Evolutionary conservation across 176 grass and related monocot species (phyloP).

Genomic region (Calamus simplicifolius): DNA sequence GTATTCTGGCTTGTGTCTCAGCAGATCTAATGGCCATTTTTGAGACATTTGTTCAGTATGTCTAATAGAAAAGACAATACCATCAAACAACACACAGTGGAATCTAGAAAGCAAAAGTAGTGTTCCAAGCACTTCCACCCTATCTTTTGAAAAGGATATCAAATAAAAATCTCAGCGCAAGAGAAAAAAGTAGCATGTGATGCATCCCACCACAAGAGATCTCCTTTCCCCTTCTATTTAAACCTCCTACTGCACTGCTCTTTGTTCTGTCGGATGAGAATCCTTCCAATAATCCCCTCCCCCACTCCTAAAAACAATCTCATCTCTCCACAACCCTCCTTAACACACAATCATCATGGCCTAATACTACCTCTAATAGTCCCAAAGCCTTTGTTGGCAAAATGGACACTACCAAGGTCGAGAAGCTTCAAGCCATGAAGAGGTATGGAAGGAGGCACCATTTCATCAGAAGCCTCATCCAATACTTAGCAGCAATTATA

Average conservation of each 20-base stretch:
- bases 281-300: constrained; percentile 22
- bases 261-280: no score
- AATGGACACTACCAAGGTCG: constrained; percentile 58
- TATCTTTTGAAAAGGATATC: constrained; percentile 36
- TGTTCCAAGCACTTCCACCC: background rate
- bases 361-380: no score
- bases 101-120: background rate
- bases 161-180: constrained; percentile 15
- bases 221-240: constrained; percentile 12
- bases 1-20: no score
- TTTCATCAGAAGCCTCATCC: constrained; percentile 24
- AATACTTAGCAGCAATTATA: constrained; percentile 31
- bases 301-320: constrained; percentile 22
- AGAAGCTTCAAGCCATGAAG: constrained; percentile 63
- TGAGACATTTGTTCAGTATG: no score
- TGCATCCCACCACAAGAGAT: constrained; percentile 26
- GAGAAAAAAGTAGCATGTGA: no score
- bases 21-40: no score
- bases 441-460: constrained; percentile 52
- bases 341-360: no score
- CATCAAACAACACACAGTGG: no score
- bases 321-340: constrained; percentile 10
- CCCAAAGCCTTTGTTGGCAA: no score
- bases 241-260: no score
- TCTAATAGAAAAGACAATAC: no score